Conservation (phyloP, 192 early-diverging fungal genomes). For the Phlyctochytrium arcticum region DNA sequence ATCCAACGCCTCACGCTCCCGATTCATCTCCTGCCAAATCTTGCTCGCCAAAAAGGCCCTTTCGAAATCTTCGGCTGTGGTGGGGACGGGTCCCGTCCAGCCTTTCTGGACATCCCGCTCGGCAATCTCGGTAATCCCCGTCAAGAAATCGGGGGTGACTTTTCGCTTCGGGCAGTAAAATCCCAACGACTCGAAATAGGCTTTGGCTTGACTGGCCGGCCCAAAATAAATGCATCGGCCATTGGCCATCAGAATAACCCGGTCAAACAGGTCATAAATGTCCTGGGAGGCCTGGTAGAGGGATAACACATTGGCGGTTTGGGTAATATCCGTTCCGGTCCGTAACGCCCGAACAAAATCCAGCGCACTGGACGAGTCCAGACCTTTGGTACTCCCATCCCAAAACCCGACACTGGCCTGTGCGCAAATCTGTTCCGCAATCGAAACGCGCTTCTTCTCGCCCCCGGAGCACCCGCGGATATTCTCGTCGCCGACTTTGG, state of each 20-base stretch:
- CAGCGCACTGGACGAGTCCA: slow-evolving; percentile 77
- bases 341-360: slow-evolving; percentile 76
- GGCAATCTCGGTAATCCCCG: slow-evolving; percentile 59
- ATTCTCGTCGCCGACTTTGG: slow-evolving; percentile 49
- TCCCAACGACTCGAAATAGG: slow-evolving; percentile 17
- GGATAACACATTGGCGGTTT: slow-evolving; percentile 14
- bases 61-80: slow-evolving; percentile 61
- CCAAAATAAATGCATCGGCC: slow-evolving; percentile 66
- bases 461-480: slow-evolving; percentile 61
- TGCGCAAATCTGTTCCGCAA: slow-evolving; percentile 68
- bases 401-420: slow-evolving; percentile 15
- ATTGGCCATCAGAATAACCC: slow-evolving; percentile 36
- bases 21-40: slow-evolving; percentile 34
- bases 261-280: slow-evolving; percentile 65
- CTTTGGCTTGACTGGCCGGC: slow-evolving; percentile 23
- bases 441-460: slow-evolving; percentile 81
- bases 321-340: slow-evolving; percentile 59
- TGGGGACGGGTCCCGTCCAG: slow-evolving; percentile 50
- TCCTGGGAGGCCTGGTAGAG: slow-evolving; percentile 67
- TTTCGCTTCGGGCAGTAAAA: slow-evolving; percentile 43
- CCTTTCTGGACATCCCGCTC: slow-evolving; percentile 50
- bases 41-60: slow-evolving; percentile 41
- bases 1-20: slow-evolving; percentile 43
- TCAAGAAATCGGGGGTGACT: slow-evolving; percentile 68
- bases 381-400: slow-evolving; percentile 67